phyloP scores from a whole-genome alignment of 2,329 filamentous ascomycete species.

The Penicillium griseofulvum region DNA sequence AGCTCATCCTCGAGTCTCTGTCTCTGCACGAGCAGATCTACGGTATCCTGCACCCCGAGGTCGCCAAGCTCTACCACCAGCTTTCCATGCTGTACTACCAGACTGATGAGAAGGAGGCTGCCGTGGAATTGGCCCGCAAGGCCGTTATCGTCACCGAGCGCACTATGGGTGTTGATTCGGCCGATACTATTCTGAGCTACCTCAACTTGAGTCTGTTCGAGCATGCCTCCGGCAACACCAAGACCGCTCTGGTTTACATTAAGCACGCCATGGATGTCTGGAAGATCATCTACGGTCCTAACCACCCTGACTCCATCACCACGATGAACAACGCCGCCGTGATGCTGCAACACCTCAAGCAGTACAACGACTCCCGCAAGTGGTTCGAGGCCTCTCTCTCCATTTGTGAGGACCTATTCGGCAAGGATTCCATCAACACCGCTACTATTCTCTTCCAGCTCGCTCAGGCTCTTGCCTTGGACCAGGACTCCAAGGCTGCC shows the following conservation, averaged over 20 bases:
- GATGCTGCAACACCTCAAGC: constrained; percentile 94
- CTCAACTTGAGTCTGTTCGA: constrained; percentile 93
- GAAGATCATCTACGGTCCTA: constrained; percentile 93
- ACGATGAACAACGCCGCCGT: constrained; percentile 98
- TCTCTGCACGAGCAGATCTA: constrained; percentile 98
- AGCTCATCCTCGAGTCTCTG: constrained; percentile 90
- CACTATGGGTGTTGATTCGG: constrained; percentile 87
- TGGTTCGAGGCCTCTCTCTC: constrained; percentile 95
- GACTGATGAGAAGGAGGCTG: constrained; percentile 94
- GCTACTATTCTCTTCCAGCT: constrained; percentile 96
- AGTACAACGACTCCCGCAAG: constrained; percentile 87
- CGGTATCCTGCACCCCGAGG: constrained; percentile 92
- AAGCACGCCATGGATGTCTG: constrained; percentile 91
- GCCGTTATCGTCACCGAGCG: constrained; percentile 94
- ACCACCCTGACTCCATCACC: constrained; percentile 96
- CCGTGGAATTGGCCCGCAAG: constrained; percentile 92
- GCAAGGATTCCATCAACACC: constrained; percentile 84
- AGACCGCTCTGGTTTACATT: constrained; percentile 79
- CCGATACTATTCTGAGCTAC: constrained; percentile 92
- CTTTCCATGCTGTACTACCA: constrained; percentile 95
- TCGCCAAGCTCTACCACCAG: constrained; percentile 91
- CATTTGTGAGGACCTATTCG: constrained; percentile 86
- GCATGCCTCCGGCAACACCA: constrained; percentile 87
- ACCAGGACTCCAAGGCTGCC: constrained; percentile 88
- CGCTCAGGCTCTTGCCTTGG: constrained; percentile 90